Conservation (phyloP, 2,329 filamentous ascomycete species). For the Ceratocystis cubensis region DNA sequence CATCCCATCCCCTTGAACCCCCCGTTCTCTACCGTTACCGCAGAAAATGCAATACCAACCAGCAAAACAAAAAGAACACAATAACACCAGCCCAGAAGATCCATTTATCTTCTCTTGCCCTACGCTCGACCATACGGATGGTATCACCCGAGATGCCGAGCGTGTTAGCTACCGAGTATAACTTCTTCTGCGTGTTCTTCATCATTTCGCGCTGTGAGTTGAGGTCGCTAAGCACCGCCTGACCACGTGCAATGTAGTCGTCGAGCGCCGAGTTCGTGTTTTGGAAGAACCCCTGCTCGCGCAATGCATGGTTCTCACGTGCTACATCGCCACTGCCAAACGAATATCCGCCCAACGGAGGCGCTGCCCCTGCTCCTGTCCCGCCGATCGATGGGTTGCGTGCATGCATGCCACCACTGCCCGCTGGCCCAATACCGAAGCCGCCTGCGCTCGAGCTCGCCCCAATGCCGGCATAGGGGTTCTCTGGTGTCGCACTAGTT, state of each 20-base stretch:
- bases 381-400: slow-evolving; percentile 4
- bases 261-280: slow-evolving; percentile 76
- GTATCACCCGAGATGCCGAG: slow-evolving; percentile 89
- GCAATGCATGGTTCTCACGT: slow-evolving; percentile 69
- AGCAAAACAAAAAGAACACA: slow-evolving; percentile 83
- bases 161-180: slow-evolving; percentile 90
- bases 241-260: slow-evolving; percentile 82
- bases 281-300: slow-evolving; percentile 79
- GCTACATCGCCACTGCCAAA: slow-evolving; percentile 49
- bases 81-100: slow-evolving; percentile 84
- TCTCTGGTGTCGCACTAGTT: slow-evolving; percentile 68
- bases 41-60: slow-evolving; percentile 75
- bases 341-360: slow-evolving; percentile 23
- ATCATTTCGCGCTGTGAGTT: slow-evolving; percentile 85
- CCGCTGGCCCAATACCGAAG: neutral
- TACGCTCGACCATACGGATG: slow-evolving; percentile 87
- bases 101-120: slow-evolving; percentile 93
- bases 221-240: slow-evolving; percentile 79
- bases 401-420: slow-evolving; percentile 8
- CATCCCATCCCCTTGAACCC: neutral
- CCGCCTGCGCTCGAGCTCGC: slow-evolving; percentile 23
- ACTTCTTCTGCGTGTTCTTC: slow-evolving; percentile 79
- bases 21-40: slow-evolving; percentile 36
- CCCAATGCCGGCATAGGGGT: slow-evolving; percentile 62
- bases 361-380: slow-evolving; percentile 3